These are phyloP conservation scores for Vaccinium corymbosum DNA, from an alignment of 148 eudicot genomes.

Conservation along the genomic window DNA sequence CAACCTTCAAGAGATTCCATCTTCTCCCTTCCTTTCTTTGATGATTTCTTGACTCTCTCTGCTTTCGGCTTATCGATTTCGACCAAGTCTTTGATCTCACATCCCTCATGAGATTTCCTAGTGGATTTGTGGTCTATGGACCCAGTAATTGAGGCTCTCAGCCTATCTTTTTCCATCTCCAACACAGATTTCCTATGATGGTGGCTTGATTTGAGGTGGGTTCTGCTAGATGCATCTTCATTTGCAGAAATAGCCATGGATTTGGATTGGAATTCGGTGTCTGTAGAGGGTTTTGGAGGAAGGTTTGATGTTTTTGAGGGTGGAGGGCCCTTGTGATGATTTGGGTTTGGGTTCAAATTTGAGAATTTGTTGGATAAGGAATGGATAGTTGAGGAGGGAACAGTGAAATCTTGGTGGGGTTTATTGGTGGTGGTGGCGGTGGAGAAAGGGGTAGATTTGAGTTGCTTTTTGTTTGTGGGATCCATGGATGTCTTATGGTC, in stretches of 20 bases:
- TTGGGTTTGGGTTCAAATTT: conserved; percentile 29
- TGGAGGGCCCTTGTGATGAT: conserved; percentile 34
- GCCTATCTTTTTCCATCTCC: conserved; percentile 12
- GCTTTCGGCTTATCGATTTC: background rate
- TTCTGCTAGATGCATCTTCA: conserved; percentile 28
- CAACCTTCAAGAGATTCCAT: conserved; percentile 14
- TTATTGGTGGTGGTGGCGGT: conserved; percentile 27
- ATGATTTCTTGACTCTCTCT: conserved; percentile 20
- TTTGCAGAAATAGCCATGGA: conserved; percentile 29
- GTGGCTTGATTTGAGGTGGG: conserved; percentile 26
- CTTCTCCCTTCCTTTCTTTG: conserved; percentile 18
- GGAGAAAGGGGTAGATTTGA: conserved; percentile 21
- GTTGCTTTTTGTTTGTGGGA: conserved; percentile 40
- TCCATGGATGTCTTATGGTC: conserved; percentile 29
- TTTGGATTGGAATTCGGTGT: conserved; percentile 32
- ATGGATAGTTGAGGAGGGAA: conserved; percentile 41
- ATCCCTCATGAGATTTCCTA: conserved; percentile 10
- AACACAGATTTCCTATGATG: conserved; percentile 11
- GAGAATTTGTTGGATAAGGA: conserved; percentile 62
- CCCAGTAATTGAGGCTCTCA: conserved; percentile 19
- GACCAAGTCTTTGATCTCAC: background rate
- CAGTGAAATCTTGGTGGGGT: conserved; percentile 37
- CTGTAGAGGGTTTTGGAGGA: conserved; percentile 19
- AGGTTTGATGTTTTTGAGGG: conserved; percentile 29
- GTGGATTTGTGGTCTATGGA: background rate